These are phyloP conservation scores for Wallacemonas sp. DNA, from an alignment of 208 protist genomes.

Conservation along the genomic window DNA sequence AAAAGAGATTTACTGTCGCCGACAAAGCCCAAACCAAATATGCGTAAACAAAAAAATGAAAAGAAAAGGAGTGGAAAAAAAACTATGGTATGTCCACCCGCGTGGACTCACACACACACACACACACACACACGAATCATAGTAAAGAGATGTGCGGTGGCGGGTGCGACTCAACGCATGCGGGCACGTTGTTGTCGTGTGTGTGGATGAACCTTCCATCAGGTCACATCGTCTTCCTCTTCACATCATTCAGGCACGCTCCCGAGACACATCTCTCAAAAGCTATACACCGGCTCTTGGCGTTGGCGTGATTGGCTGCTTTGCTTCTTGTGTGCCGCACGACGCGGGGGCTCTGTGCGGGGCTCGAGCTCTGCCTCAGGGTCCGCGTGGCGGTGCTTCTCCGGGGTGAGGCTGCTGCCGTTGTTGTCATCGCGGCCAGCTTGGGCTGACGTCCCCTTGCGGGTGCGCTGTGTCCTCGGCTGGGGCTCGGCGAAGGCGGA, in stretches of 20 bases:
- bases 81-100: conserved; percentile 7
- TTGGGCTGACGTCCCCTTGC: background rate
- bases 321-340: conserved; percentile 1
- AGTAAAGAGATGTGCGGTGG: too few relatives aligned
- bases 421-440: background rate
- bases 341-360: conserved; percentile 8
- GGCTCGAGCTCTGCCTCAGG: background rate
- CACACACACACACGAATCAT: background rate
- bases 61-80: conserved; percentile 1
- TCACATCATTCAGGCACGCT: too few relatives aligned
- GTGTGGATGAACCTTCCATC: too few relatives aligned
- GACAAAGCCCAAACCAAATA: too few relatives aligned
- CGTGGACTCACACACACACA: background rate
- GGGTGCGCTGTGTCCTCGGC: background rate
- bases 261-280: too few relatives aligned
- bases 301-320: background rate
- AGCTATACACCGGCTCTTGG: background rate
- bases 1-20: conserved; percentile 4
- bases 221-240: too few relatives aligned
- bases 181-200: too few relatives aligned
- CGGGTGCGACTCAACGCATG: too few relatives aligned
- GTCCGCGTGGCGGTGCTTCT: conserved; percentile 6
- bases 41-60: background rate
- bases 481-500: conserved; percentile 16
- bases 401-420: background rate